A percentile compares a stretch with the other conserved stretches of the same genome.
Evolutionary conservation across 225 moss, liverwort and hornwort species (phyloP).

Genomic region (Polytrichum commune): DNA sequence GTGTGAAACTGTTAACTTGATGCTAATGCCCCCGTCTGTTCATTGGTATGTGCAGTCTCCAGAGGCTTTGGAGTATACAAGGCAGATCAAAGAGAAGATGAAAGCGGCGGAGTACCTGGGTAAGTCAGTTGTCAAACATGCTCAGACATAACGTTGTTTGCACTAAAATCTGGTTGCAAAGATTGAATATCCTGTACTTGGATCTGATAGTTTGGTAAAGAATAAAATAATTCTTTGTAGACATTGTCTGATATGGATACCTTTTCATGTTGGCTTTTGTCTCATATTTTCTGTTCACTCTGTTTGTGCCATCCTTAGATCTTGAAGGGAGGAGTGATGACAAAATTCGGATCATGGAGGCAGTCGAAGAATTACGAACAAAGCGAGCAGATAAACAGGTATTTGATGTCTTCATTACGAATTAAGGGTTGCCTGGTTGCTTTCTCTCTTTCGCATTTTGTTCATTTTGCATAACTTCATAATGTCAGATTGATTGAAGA

Average conservation of each 20-base stretch:
- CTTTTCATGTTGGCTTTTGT: background rate
- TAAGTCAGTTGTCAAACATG: slow-evolving; percentile 22
- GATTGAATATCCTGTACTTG: background rate
- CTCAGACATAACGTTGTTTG: no score
- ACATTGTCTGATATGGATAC: no score
- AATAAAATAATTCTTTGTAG: background rate
- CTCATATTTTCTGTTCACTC: background rate
- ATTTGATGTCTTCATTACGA: no score
- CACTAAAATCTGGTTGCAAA: no score
- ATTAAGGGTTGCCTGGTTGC: no score
- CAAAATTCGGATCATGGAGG: slow-evolving; percentile 89
- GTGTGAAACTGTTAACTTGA: slow-evolving; percentile 8
- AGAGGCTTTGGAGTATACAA: slow-evolving; percentile 77
- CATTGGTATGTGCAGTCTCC: slow-evolving; percentile 51
- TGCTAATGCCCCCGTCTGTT: background rate
- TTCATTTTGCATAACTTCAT: background rate
- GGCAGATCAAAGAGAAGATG: slow-evolving; percentile 84
- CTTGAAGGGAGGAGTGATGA: slow-evolving; percentile 95
- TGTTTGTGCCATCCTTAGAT: slow-evolving; percentile 41
- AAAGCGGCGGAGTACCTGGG: slow-evolving; percentile 96
- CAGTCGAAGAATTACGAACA: slow-evolving; percentile 78
- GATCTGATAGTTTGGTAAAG: background rate
- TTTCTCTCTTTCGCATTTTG: background rate
- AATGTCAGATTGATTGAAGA: no score
- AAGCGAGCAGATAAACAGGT: slow-evolving; percentile 97